These are phyloP conservation scores for Berberis vulgaris DNA, from an alignment of 164 flowering plant species.

Conservation along the genomic window DNA sequence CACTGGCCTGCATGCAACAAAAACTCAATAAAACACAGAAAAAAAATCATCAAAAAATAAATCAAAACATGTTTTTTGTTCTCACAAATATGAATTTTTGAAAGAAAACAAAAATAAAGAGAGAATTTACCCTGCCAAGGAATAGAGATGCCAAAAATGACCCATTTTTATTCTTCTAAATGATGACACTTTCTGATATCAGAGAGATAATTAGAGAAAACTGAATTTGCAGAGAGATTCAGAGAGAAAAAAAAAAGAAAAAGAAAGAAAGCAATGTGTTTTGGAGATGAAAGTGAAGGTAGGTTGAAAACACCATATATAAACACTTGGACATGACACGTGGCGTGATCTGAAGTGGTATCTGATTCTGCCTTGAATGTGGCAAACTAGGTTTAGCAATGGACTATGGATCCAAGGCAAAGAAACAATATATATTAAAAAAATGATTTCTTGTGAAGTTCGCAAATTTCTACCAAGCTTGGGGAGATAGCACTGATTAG, in stretches of 20 bases:
- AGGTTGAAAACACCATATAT: no score
- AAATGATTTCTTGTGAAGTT: no score
- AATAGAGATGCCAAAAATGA: constrained; percentile 48
- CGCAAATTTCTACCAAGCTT: no score
- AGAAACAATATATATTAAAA: no score
- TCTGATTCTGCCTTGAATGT: constrained; percentile 46
- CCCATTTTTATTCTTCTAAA: constrained; percentile 15
- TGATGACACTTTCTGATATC: background rate
- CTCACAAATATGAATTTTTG: background rate
- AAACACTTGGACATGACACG: constrained; percentile 1
- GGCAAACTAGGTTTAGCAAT: constrained; percentile 22
- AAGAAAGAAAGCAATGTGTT: background rate
- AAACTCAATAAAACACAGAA: background rate
- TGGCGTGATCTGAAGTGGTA: constrained; percentile 12
- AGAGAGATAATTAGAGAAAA: background rate
- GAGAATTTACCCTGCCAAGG: constrained; percentile 57
- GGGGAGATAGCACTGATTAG: no score
- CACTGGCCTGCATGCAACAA: constrained; percentile 45
- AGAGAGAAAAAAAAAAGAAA: background rate
- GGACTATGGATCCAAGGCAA: no score
- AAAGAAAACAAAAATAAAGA: background rate
- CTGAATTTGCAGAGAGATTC: background rate
- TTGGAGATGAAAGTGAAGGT: background rate
- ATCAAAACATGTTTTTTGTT: background rate
- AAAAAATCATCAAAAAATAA: background rate